Base-by-base conservation (phyloP, 2,329 filamentous ascomycete genomes). In the Colletotrichum godetiae region DNA sequence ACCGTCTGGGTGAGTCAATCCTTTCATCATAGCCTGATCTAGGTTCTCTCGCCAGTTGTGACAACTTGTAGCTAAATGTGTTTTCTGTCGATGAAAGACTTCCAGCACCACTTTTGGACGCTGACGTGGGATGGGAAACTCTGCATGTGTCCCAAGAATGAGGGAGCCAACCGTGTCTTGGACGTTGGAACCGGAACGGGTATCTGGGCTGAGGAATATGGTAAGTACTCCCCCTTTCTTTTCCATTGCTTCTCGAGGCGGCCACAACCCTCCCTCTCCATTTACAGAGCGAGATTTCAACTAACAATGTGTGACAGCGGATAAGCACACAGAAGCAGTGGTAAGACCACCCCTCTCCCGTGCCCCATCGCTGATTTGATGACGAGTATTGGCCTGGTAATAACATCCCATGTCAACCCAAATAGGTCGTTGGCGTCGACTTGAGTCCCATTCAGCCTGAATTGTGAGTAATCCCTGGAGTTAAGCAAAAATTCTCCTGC, bases 71-170 rank as follows among this genome's bases (percentile, higher is more conserved):
- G 27, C 27, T 27, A 27, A 27, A 27, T 27, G 27, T 27, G 27
- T 27, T 27, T 27, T 27, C 27, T 27, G 27, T 27, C 27, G 27
- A 27, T 27, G 1, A 76, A 76, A 79, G 81, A 84, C 67, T 68
- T 84, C 0, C 80, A 83, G 71, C 82, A 84, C 67, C 79, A 83
- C 42, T 68, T 83, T 0, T 82, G 80, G 59, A 58, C 72, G 0
- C 66, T 84, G 8, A 84, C 81, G 0, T 77, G 81, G n/a, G 77
- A 79, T 1, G 78, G 76, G 8, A 79, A 80, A 27, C 76, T 84
- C 0, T 80, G 75, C 53, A 57, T 78, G 0, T 75, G 76, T 4
- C 83, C 83, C 0, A 69, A 75, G 24, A 74, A 64, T 0, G 11
- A 70, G 13, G 74, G 74, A 35, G 76, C 78, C 5, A 77, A 76